Conservation (phyloP, 2,329 filamentous ascomycete genomes). For the Fusarium domesticum region DNA sequence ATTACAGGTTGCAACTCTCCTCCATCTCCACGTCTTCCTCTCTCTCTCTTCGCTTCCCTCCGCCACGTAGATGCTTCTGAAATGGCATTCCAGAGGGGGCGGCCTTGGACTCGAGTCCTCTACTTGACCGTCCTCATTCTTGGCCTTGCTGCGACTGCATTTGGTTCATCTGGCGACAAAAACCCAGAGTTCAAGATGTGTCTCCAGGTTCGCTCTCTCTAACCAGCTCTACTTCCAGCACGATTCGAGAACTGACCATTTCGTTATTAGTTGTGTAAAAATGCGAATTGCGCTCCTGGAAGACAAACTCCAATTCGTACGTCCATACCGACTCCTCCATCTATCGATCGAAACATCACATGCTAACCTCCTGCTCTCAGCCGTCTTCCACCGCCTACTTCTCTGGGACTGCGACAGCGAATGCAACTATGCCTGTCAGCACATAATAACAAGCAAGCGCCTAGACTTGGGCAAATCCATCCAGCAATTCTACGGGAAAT, state of each 20-base stretch:
- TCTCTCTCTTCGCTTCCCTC: slow-evolving; percentile 4
- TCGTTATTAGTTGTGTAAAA: slow-evolving; percentile 73
- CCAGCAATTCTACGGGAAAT: slow-evolving; percentile 97
- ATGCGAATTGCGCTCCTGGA: slow-evolving; percentile 72
- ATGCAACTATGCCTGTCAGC: slow-evolving; percentile 98
- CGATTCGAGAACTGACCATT: slow-evolving; percentile 15
- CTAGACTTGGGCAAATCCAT: slow-evolving; percentile 63
- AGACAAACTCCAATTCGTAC: slow-evolving; percentile 67
- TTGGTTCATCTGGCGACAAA: slow-evolving; percentile 78
- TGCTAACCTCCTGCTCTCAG: slow-evolving; percentile 44
- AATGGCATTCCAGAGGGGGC: slow-evolving; percentile 35
- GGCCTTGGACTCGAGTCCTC: slow-evolving; percentile 32
- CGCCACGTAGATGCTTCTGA: slow-evolving; percentile 30
- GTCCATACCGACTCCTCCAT: slow-evolving; percentile 30
- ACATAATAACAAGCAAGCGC: slow-evolving; percentile 76
- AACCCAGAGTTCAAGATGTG: slow-evolving; percentile 86
- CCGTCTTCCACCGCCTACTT: slow-evolving; percentile 79
- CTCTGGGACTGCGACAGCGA: slow-evolving; percentile 90
- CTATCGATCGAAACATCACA: not conserved
- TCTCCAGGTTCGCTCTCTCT: slow-evolving; percentile 60
- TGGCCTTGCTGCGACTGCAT: slow-evolving; percentile 43
- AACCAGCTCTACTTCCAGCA: not conserved
- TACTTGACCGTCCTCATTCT: slow-evolving; percentile 37
- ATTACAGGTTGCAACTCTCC: slow-evolving; percentile 9
- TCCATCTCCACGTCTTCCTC: slow-evolving; percentile 2